Conservation (phyloP, 495 filamentous ascomycete genomes). For the Hyaloscypha finlandica region DNA sequence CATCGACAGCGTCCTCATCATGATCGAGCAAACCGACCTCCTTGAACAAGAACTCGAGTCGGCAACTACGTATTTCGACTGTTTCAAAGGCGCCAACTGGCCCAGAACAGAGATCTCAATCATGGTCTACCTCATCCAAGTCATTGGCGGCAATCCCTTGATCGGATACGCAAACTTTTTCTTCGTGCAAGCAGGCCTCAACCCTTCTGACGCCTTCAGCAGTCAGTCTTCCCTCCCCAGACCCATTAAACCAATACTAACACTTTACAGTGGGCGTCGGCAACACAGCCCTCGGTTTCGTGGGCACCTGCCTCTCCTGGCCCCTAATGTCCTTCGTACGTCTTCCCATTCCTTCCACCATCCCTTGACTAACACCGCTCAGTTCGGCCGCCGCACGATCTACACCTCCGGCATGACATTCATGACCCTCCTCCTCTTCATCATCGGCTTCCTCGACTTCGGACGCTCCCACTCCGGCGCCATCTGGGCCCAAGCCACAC, state of each 20-base stretch:
- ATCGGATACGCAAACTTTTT: constrained; percentile 71
- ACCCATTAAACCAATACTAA: constrained; percentile 52
- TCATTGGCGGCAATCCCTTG: constrained; percentile 67
- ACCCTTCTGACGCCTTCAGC: constrained; percentile 47
- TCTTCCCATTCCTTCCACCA: background rate
- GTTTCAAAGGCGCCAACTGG: constrained; percentile 65
- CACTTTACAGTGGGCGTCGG: constrained; percentile 56
- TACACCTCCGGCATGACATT: constrained; percentile 51
- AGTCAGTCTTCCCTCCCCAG: constrained; percentile 56
- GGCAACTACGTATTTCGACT: constrained; percentile 65
- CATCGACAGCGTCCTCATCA: constrained; percentile 47
- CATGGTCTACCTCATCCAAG: constrained; percentile 71
- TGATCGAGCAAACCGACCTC: constrained; percentile 64
- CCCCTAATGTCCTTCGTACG: constrained; percentile 29
- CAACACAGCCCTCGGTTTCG: constrained; percentile 49
- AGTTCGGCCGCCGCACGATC: constrained; percentile 52
- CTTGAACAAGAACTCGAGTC: constrained; percentile 62
- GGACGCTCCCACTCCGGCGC: constrained; percentile 27
- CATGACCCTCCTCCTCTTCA: constrained; percentile 38
- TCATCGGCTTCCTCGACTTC: constrained; percentile 39
- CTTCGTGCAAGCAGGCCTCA: constrained; percentile 65
- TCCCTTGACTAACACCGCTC: background rate
- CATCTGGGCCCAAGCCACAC: constrained; percentile 50
- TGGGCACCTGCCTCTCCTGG: constrained; percentile 24
- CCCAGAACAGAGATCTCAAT: constrained; percentile 70